Base-by-base conservation (phyloP, 805 yeast genomes). In the Ogataea philodendri region DNA sequence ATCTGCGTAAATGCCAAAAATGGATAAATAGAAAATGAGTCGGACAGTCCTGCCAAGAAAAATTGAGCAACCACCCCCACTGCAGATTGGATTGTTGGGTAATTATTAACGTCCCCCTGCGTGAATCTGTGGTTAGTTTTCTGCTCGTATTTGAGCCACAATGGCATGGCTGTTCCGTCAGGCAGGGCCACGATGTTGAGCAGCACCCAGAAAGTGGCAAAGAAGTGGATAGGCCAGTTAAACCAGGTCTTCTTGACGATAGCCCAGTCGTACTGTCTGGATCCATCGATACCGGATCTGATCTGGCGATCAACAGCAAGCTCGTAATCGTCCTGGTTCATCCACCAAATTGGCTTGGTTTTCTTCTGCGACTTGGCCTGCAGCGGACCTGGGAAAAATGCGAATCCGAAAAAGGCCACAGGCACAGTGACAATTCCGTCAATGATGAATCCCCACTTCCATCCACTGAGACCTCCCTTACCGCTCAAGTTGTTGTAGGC, bases 371-470 rank as follows among this genome's bases (percentile, higher is more conserved):
- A 30, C 38, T 38, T 41, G n/a, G 54, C 39, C 37, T 49, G 54
- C 16, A 50, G 32, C 11, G 59, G 57, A 19, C 78, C 82, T 8
- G 84, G 84, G 57, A 78, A 78, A 44, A 69, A 69, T 3, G 76
- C 29, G 15, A 74, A 64, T 0, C 84, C 82, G 41, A 72, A 73
- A 4, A 76, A 22, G 3, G 74, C 71, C 36, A 78, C 70, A 2
- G 82, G 82, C 3, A 78, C 49, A 1, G 84, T 76, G 28, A 78
- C 65, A 20, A 74, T 48, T 45, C 75, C 77, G 55, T 78, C 83
- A 42, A 78, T 74, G 28, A 79, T 72, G 50, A 76, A 79, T n/a
- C 78, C 53, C 84, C 84, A 78, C 54, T 79, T 66, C 83, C 83
- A 78, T 6, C 84, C 84, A 3, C 67, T 65, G 10, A 77, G 52